phyloP scores from a whole-genome alignment of 192 early-diverging fungal species.

The Thamnidium elegans region DNA sequence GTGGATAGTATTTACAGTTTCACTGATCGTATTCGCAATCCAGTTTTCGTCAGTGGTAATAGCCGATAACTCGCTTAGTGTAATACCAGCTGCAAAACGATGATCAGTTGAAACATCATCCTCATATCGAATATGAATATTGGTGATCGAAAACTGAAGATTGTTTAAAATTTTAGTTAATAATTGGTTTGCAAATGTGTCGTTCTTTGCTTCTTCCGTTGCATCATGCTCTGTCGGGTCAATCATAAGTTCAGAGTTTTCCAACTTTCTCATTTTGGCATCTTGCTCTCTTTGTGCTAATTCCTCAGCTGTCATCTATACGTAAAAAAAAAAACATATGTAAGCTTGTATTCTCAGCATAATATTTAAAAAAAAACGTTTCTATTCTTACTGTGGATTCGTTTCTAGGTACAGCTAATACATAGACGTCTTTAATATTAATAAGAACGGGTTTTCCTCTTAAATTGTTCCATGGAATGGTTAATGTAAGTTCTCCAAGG shows the following conservation, averaged over 20 bases:
- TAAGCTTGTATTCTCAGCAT: not conserved
- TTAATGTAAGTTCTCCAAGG: slow-evolving; percentile 87
- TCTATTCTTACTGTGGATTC: slow-evolving; percentile 49
- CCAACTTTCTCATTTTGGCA: slow-evolving; percentile 80
- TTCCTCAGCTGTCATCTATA: slow-evolving; percentile 74
- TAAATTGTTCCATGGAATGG: slow-evolving; percentile 97
- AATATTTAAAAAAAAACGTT: not conserved
- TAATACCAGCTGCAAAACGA: slow-evolving; percentile 86
- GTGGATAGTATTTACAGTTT: slow-evolving; percentile 75
- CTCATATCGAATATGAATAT: slow-evolving; percentile 96
- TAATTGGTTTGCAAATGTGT: slow-evolving; percentile 86
- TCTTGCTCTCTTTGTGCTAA: slow-evolving; percentile 74
- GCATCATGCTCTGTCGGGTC: slow-evolving; percentile 27
- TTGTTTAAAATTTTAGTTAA: slow-evolving; percentile 95
- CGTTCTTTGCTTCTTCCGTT: slow-evolving; percentile 53
- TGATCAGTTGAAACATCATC: slow-evolving; percentile 76
- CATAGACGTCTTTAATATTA: slow-evolving; percentile 82
- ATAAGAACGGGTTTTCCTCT: slow-evolving; percentile 92
- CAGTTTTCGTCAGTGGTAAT: slow-evolving; percentile 87
- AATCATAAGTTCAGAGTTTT: slow-evolving; percentile 64
- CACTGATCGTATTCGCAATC: slow-evolving; percentile 76
- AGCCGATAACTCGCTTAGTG: slow-evolving; percentile 86
- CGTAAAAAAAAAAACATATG: too few relatives aligned
- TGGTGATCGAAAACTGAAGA: slow-evolving; percentile 89
- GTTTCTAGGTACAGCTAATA: slow-evolving; percentile 80